These are phyloP conservation scores for Phytophthora sp. DNA, from an alignment of 352 stramenopile genomes.

Conservation along the genomic window DNA sequence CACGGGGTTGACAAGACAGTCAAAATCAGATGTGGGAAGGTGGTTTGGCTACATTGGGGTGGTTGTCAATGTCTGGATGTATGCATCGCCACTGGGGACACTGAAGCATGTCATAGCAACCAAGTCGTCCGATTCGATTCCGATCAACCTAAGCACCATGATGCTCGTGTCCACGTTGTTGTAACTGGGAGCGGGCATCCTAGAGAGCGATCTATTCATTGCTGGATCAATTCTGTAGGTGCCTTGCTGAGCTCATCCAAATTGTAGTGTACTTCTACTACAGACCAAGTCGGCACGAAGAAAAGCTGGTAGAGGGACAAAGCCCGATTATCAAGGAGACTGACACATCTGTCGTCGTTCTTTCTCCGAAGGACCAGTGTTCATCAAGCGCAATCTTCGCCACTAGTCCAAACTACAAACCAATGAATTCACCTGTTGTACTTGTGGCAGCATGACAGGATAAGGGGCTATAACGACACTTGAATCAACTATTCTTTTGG, in stretches of 20 bases:
- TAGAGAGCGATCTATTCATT: conserved; percentile 45
- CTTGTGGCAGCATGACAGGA: not conserved
- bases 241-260: conserved; percentile 42
- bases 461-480: not conserved
- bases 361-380: not conserved
- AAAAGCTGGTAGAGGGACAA: not conserved
- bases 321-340: not conserved
- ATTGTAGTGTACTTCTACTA: conserved; percentile 54
- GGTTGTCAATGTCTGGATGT: conserved; percentile 27
- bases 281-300: conserved; percentile 5
- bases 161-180: conserved; percentile 43
- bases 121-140: conserved; percentile 50
- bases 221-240: conserved; percentile 42
- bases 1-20: conserved; percentile 3
- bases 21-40: not conserved
- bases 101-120: conserved; percentile 41
- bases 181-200: conserved; percentile 47
- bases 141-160: conserved; percentile 49
- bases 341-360: not conserved
- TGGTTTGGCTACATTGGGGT: conserved; percentile 17
- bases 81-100: conserved; percentile 47
- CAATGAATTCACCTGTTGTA: not conserved
- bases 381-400: too few species aligned
- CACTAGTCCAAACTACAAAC: not conserved
- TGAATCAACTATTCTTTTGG: not conserved